Conservation (phyloP, 345 rosid species). For the Mangifera indica region DNA sequence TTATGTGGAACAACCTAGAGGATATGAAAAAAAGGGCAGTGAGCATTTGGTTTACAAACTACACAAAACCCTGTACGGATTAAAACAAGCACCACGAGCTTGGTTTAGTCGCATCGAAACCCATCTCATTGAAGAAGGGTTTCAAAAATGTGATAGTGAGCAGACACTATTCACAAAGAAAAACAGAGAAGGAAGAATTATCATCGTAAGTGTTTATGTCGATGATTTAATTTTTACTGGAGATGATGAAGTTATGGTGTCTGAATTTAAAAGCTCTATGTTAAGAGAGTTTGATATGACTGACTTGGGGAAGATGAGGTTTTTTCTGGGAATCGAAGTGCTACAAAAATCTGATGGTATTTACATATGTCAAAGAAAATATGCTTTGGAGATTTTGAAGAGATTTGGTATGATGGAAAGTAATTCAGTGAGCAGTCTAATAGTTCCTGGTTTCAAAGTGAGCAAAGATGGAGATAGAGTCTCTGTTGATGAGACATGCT, state of each 20-base stretch:
- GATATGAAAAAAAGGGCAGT: neutral
- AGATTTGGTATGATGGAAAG: constrained; percentile 9
- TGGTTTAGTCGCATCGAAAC: too few relatives aligned
- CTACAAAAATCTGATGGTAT: neutral
- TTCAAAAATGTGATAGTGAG: too few relatives aligned
- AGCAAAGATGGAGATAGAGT: neutral
- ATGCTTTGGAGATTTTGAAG: constrained; percentile 1
- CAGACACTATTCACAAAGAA: too few relatives aligned
- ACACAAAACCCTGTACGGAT: neutral
- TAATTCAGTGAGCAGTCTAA: neutral
- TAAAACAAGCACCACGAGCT: too few relatives aligned
- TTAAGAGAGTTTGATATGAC: too few relatives aligned
- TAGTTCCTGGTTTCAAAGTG: constrained; percentile 2
- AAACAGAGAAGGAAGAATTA: too few relatives aligned
- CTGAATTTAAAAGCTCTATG: too few relatives aligned
- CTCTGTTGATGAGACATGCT: neutral
- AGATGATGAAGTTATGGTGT: too few relatives aligned
- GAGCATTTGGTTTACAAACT: neutral
- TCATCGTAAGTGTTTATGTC: too few relatives aligned
- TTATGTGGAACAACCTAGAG: neutral
- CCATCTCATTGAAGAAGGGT: too few relatives aligned
- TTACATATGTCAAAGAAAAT: neutral
- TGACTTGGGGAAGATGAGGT: too few relatives aligned
- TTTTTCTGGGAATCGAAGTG: constrained; percentile 1
- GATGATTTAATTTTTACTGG: too few relatives aligned